Evolutionary conservation across 805 yeast genomes (phyloP), one percentile per base, ranked within the genome.

Genomic region (Cyberlindnera mycetangii): DNA sequence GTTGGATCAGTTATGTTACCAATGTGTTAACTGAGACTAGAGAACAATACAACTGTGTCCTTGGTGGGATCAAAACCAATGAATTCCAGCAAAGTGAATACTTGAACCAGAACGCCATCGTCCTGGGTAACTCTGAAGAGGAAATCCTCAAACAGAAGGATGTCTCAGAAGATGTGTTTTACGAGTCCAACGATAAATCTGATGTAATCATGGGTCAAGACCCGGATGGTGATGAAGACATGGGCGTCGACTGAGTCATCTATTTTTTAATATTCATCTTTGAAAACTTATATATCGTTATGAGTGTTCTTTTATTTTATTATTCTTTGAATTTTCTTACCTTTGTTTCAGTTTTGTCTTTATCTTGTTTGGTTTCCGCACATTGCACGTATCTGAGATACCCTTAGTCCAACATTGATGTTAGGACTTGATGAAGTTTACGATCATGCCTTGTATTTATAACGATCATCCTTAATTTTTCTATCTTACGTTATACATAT

Each of bases 21-120:
- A 80, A 81, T 50, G 81, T 86, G 2, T 69, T 89, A 51, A 81
- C 82, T 48, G 89, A 84, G 59, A 86, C 90, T 3, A 72, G 96
- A 48, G 90, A 85, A 60, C 88, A 85, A 65, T 89, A 89, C 63
- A 89, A 89, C 62, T 87, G 93, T 15, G 87, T 89, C 30, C 71
- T 89, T 30, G 96, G 96, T 35, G 89, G 88, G 4, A 78, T 60
- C 37, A 56, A 53, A 33, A 50, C 57, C 2, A 45, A 50, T 22
- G 62, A 55, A 7, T 55, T 59, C 45, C 53, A 55, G 22, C 56
- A 56, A 27, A 14, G 42, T 5, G 54, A 56, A 5, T 51, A 55
- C 25, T 22, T 51, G 30, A 59, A 59, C 44, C 36, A 40, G 9
- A 46, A 53, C 41, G 57, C 63, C 5, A 59, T 59, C 16, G 41